Conservation (phyloP, 345 rosid genomes). For the Camelina hispida region DNA sequence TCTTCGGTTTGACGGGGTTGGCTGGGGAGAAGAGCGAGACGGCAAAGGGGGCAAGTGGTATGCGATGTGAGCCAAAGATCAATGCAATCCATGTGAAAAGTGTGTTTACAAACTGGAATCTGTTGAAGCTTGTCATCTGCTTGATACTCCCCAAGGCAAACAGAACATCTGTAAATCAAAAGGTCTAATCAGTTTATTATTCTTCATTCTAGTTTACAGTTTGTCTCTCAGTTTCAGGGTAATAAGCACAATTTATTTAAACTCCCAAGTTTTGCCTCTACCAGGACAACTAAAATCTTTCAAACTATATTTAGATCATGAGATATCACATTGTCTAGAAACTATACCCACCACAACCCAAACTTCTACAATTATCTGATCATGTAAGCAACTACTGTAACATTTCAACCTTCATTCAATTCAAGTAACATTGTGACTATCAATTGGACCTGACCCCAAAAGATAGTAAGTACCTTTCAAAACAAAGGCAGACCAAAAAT, state of each 20-base stretch:
- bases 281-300: too few species aligned
- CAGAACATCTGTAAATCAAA: conserved; percentile 64
- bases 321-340: background rate
- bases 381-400: background rate
- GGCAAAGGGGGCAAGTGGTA: conserved; percentile 92
- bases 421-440: conserved; percentile 12
- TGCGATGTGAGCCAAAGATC: conserved; percentile 87
- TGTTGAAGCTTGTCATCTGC: conserved; percentile 86
- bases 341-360: background rate
- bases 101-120: conserved; percentile 79
- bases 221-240: background rate
- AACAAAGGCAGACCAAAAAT: background rate
- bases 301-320: background rate
- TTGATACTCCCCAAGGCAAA: conserved; percentile 84
- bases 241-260: background rate
- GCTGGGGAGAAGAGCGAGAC: conserved; percentile 62
- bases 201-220: background rate
- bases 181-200: background rate
- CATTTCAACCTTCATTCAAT: conserved; percentile 19
- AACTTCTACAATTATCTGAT: conserved; percentile 1
- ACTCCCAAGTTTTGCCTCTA: background rate
- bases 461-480: background rate
- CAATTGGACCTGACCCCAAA: background rate
- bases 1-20: conserved; percentile 45
- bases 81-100: conserved; percentile 93